Conservation (phyloP, 148 eudicot species). For the Salicornia ramosissima region DNA sequence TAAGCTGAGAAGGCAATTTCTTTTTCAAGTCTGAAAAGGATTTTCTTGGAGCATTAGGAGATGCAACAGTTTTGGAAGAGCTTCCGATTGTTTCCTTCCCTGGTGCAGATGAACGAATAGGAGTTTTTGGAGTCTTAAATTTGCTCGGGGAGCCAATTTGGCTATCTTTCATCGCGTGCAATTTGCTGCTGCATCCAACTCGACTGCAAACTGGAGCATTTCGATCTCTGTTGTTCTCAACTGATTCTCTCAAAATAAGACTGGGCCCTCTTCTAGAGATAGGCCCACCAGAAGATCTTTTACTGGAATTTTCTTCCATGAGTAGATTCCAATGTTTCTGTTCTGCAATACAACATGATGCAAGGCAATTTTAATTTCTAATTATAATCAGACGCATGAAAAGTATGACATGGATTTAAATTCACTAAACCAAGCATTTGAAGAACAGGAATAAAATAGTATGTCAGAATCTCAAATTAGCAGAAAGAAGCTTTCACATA, state of each 20-base stretch:
- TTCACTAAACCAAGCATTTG: not conserved
- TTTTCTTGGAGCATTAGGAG: conserved; percentile 30
- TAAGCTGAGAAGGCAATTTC: conserved; percentile 34
- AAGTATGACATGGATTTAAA: no score
- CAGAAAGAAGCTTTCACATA: not conserved
- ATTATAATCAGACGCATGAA: no score
- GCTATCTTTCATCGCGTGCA: conserved; percentile 38
- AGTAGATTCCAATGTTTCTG: conserved; percentile 18
- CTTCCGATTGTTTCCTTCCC: conserved; percentile 52
- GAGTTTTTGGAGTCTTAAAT: conserved; percentile 37
- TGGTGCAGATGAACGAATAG: conserved; percentile 38
- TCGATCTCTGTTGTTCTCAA: conserved; percentile 38
- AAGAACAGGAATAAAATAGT: not conserved
- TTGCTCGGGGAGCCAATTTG: conserved; percentile 44
- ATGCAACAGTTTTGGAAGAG: conserved; percentile 36
- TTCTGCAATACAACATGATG: conserved; percentile 29
- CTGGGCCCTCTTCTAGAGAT: conserved; percentile 43
- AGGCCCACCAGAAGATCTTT: conserved; percentile 45
- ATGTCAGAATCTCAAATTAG: not conserved
- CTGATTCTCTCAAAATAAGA: conserved; percentile 35
- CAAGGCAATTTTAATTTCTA: not conserved
- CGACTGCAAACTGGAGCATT: conserved; percentile 66
- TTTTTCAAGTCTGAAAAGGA: conserved; percentile 29
- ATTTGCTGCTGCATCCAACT: conserved; percentile 71
- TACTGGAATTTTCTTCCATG: conserved; percentile 55